These are phyloP conservation scores for Halocafeteria seosinensis DNA, from an alignment of 108 stramenopile species.

Conservation along the genomic window DNA sequence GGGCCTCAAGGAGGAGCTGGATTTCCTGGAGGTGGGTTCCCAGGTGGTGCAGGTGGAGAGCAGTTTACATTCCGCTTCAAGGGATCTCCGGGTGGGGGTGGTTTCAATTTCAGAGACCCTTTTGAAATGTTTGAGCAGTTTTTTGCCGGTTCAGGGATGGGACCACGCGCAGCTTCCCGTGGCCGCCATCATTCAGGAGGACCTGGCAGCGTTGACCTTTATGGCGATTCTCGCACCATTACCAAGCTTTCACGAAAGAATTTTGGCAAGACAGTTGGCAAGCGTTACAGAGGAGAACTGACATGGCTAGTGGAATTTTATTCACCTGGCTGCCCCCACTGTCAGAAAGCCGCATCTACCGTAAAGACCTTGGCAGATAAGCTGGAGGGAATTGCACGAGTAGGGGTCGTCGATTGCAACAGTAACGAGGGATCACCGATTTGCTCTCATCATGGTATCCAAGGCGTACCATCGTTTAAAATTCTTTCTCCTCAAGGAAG, in stretches of 20 bases:
- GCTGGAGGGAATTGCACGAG: background rate
- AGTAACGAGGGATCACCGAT: background rate
- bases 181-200: too few relatives aligned
- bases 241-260: too few relatives aligned
- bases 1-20: background rate
- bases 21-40: background rate
- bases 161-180: too few relatives aligned
- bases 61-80: background rate
- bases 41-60: background rate
- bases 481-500: background rate
- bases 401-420: background rate
- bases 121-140: background rate
- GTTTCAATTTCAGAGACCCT: background rate
- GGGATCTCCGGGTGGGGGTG: background rate
- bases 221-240: too few relatives aligned
- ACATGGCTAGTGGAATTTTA: background rate
- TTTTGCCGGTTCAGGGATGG: too few relatives aligned
- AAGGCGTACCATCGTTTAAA: background rate
- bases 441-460: background rate
- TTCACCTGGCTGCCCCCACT: background rate
- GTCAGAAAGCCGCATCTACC: background rate
- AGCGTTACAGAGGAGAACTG: too few relatives aligned
- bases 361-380: background rate
- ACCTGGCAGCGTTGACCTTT: too few relatives aligned
- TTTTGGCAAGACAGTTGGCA: too few relatives aligned